Percentiles rank a stretch among this genome's conserved stretches.
These are phyloP conservation scores for Apiotrichum montevideense DNA, from an alignment of 1,284 basidiomycete genomes.

Conservation along the genomic window DNA sequence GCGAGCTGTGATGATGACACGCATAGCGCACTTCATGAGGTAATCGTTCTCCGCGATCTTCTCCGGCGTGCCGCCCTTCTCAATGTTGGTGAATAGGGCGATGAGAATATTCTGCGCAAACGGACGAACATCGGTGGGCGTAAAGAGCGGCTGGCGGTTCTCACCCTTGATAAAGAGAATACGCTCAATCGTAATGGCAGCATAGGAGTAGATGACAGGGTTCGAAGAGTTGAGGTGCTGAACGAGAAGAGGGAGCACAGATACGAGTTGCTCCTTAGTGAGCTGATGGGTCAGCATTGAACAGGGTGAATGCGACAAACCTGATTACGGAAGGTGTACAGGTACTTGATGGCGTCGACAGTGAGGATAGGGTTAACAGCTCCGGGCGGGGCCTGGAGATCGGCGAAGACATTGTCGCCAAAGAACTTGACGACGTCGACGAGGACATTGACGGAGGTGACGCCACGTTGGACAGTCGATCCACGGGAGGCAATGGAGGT, in stretches of 20 bases:
- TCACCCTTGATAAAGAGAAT: conserved; percentile 81
- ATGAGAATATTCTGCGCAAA: conserved; percentile 70
- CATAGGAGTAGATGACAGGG: conserved; percentile 65
- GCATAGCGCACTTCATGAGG: conserved; percentile 95
- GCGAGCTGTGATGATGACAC: conserved; percentile 82
- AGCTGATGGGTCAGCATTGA: conserved; percentile 53
- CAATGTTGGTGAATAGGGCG: conserved; percentile 74
- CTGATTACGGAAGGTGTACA: conserved; percentile 93
- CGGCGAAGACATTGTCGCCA: conserved; percentile 80
- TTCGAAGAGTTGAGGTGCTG: conserved; percentile 74
- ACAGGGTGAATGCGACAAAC: conserved; percentile 46
- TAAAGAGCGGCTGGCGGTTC: conserved; percentile 61
- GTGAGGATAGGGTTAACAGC: conserved; percentile 82
- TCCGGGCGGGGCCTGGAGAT: conserved; percentile 67
- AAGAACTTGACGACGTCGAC: conserved; percentile 96
- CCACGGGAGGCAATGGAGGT: conserved; percentile 85
- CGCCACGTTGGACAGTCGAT: conserved; percentile 79
- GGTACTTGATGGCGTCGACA: conserved; percentile 90
- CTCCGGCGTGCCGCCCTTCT: conserved; percentile 74
- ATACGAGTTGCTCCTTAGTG: conserved; percentile 87
- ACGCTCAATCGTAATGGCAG: conserved; percentile 68
- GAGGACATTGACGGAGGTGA: conserved; percentile 84
- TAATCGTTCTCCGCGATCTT: conserved; percentile 98
- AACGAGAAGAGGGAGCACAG: conserved; percentile 83
- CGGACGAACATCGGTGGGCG: conserved; percentile 76